Evolutionary conservation across 768 basidiomycete genomes (phyloP).

Genomic region (Chalciporus piperatus): DNA sequence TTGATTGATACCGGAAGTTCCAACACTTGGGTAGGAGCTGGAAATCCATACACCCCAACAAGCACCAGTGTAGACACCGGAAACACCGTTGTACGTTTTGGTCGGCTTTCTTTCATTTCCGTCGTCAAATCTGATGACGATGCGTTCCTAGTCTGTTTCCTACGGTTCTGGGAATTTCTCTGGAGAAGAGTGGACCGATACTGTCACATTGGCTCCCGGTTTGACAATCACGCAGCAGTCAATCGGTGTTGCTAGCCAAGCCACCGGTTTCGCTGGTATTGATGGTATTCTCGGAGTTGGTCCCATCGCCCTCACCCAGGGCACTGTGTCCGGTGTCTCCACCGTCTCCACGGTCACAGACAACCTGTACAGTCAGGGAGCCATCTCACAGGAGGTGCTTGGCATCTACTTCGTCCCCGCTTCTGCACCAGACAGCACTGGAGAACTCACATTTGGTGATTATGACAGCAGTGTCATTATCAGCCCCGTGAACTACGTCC

Average conservation of each 20-base stretch:
- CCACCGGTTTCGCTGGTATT: conserved; percentile 27
- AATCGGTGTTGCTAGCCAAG: conserved; percentile 33
- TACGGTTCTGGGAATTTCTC: conserved; percentile 5
- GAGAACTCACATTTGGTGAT: conserved; percentile 30
- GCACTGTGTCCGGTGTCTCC: conserved; percentile 12
- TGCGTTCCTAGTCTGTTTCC: neutral
- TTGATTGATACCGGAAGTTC: conserved; percentile 34
- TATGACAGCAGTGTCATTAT: conserved; percentile 16
- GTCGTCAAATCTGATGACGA: neutral
- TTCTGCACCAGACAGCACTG: conserved; percentile 16
- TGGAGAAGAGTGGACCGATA: conserved; percentile 19
- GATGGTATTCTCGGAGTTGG: conserved; percentile 41
- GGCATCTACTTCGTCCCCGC: conserved; percentile 34
- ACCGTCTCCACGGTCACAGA: conserved; percentile 34
- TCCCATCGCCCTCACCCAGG: conserved; percentile 32
- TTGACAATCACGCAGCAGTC: conserved; percentile 26
- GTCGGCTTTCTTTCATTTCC: no score
- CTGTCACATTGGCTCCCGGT: conserved; percentile 7
- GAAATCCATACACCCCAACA: conserved; percentile 14
- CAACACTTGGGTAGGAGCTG: conserved; percentile 33
- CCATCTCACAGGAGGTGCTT: conserved; percentile 26
- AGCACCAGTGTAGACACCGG: conserved; percentile 20
- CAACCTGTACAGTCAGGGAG: conserved; percentile 31
- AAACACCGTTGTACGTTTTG: conserved; percentile 17
- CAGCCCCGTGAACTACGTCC: conserved; percentile 17